These are phyloP conservation scores for Populus hybrid DNA, from an alignment of 441 rosid genomes.

Conservation along the genomic window DNA sequence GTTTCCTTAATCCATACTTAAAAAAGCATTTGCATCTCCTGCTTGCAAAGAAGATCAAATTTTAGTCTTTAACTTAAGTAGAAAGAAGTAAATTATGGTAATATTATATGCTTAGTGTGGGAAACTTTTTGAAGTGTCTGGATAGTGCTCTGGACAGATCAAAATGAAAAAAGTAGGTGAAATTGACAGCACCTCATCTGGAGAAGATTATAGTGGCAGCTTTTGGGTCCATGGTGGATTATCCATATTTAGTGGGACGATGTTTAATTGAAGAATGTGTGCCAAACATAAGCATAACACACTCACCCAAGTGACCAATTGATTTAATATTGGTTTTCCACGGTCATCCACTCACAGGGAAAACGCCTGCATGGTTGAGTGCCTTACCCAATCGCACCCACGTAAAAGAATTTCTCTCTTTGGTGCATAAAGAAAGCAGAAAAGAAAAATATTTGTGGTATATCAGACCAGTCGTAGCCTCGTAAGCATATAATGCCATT, in stretches of 20 bases:
- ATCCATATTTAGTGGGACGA: conserved; percentile 12
- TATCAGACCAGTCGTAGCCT: no score
- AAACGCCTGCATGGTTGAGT: background rate
- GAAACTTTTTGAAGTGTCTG: background rate
- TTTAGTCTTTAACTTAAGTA: no score
- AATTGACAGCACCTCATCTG: background rate
- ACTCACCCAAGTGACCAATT: conserved; percentile 17
- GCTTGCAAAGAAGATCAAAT: no score
- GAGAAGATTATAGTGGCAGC: conserved; percentile 22
- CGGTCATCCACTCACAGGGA: conserved; percentile 9
- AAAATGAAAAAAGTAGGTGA: conserved; percentile 7
- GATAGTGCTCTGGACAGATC: background rate
- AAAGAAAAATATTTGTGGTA: background rate
- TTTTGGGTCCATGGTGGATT: conserved; percentile 24
- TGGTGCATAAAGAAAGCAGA: no score
- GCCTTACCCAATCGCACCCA: background rate
- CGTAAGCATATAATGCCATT: background rate
- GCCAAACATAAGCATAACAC: conserved; percentile 36
- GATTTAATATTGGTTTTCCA: conserved; percentile 9
- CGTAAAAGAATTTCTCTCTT: no score
- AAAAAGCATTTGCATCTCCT: background rate
- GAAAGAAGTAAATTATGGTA: no score
- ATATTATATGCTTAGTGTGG: background rate
- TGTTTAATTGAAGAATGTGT: conserved; percentile 27
- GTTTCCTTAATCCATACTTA: background rate